Conservation (phyloP, 129 eudicot genomes). For the Pulicaria dysenterica region DNA sequence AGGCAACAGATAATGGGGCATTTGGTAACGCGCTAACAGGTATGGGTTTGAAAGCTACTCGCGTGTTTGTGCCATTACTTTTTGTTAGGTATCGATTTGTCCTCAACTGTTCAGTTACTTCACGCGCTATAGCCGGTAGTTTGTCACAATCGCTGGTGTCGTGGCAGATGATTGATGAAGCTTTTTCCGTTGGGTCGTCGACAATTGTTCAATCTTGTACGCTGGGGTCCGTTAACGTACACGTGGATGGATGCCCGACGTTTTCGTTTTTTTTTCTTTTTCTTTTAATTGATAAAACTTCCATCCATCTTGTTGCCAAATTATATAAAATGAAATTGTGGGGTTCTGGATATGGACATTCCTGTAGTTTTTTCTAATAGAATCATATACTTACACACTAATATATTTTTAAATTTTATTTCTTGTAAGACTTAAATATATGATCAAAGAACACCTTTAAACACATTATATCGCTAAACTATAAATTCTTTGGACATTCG, state of each 20-base stretch:
- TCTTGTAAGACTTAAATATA: too few relatives aligned
- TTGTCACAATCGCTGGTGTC: constrained; percentile 10
- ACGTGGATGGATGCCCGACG: constrained; percentile 32
- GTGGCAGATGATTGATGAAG: background rate
- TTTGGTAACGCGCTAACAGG: constrained; percentile 15
- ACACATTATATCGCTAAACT: too few relatives aligned
- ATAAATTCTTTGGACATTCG: too few relatives aligned
- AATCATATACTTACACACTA: too few relatives aligned
- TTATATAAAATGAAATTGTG: too few relatives aligned
- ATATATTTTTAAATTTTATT: too few relatives aligned
- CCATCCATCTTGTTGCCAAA: too few relatives aligned
- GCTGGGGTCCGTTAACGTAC: background rate
- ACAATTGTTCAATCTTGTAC: background rate
- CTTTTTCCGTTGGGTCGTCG: background rate
- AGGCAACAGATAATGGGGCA: background rate
- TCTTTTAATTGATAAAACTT: too few relatives aligned
- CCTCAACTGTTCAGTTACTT: constrained; percentile 1
- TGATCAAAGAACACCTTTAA: too few relatives aligned
- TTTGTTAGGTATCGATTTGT: constrained; percentile 16
- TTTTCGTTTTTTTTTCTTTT: background rate
- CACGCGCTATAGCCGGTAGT: constrained; percentile 27
- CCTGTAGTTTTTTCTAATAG: too few relatives aligned
- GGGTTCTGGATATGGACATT: too few relatives aligned
- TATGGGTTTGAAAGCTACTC: constrained; percentile 16
- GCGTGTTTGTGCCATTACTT: background rate